Evolutionary conservation across 176 grass and related monocot species (phyloP).

Genomic region (Olyra latifolia): DNA sequence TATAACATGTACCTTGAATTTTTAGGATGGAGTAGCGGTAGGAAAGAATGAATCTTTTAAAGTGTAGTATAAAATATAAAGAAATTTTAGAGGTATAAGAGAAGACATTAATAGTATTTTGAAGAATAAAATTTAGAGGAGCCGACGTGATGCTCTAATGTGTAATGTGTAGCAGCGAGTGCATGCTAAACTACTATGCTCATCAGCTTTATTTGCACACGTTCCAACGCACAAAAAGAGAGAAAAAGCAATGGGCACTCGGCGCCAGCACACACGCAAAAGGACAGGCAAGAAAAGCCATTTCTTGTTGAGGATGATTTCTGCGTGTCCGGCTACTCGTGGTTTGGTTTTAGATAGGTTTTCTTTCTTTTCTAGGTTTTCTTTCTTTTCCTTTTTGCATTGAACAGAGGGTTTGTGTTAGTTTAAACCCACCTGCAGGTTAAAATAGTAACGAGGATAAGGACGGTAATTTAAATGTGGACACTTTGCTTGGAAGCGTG

Average conservation of each 20-base stretch:
- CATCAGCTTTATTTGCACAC: slow-evolving; percentile 24
- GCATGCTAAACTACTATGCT: not conserved
- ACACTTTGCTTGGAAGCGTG: not conserved
- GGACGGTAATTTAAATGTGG: not conserved
- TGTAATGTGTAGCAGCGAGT: too few species aligned
- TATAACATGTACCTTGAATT: too few species aligned
- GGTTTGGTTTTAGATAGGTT: not conserved
- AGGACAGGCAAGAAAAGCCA: not conserved
- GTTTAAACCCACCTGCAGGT: not conserved
- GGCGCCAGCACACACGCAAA: not conserved
- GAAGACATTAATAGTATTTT: too few species aligned
- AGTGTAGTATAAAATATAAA: too few species aligned
- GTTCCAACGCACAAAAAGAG: slow-evolving; percentile 1
- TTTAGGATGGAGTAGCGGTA: too few species aligned
- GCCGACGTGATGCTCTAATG: too few species aligned
- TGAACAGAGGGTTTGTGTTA: not conserved
- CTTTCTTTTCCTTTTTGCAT: not conserved
- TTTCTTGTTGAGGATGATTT: too few species aligned
- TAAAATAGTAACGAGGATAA: not conserved
- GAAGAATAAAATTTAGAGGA: too few species aligned
- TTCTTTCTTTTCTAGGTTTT: not conserved
- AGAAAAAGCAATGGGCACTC: not conserved
- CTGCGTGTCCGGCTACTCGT: too few species aligned
- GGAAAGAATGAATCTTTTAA: too few species aligned
- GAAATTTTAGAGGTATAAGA: too few species aligned